These are phyloP conservation scores for Magnaporthiopsis rhizophila DNA, from an alignment of 2,329 filamentous ascomycete genomes.

Conservation along the genomic window DNA sequence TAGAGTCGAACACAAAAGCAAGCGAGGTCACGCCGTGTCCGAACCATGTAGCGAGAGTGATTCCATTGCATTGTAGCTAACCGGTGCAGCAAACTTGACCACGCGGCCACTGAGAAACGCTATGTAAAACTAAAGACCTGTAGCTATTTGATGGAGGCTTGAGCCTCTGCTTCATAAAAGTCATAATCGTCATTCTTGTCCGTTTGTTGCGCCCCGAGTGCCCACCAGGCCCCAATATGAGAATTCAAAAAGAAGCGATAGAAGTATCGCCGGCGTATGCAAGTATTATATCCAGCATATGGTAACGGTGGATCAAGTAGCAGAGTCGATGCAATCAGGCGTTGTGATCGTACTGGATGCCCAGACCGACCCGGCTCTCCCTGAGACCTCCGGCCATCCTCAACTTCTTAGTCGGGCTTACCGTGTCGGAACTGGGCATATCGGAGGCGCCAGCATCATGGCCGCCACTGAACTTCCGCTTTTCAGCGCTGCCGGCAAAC, in stretches of 20 bases:
- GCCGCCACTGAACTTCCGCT: constrained; percentile 40
- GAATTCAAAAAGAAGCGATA: neutral
- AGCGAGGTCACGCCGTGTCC: neutral
- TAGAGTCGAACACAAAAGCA: neutral
- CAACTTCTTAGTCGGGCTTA: constrained; percentile 45
- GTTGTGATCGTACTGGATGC: constrained; percentile 39
- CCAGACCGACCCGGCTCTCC: constrained; percentile 39
- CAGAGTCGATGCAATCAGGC: constrained; percentile 1
- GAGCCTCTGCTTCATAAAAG: neutral
- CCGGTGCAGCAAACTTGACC: neutral
- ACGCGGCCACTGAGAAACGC: neutral
- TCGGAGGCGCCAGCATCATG: constrained; percentile 10
- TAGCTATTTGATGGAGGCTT: neutral
- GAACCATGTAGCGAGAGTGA: neutral
- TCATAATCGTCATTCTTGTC: neutral
- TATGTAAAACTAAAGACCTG: neutral
- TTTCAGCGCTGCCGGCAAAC: constrained; percentile 35
- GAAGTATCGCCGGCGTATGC: neutral
- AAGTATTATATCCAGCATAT: neutral
- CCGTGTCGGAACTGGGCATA: constrained; percentile 17
- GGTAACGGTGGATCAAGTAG: neutral
- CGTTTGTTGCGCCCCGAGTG: neutral
- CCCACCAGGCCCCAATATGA: neutral
- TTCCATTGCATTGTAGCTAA: neutral
- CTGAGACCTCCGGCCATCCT: constrained; percentile 31